Evolutionary conservation across 345 rosid species (phyloP).

Genomic region (Euphorbia pulcherrima): DNA sequence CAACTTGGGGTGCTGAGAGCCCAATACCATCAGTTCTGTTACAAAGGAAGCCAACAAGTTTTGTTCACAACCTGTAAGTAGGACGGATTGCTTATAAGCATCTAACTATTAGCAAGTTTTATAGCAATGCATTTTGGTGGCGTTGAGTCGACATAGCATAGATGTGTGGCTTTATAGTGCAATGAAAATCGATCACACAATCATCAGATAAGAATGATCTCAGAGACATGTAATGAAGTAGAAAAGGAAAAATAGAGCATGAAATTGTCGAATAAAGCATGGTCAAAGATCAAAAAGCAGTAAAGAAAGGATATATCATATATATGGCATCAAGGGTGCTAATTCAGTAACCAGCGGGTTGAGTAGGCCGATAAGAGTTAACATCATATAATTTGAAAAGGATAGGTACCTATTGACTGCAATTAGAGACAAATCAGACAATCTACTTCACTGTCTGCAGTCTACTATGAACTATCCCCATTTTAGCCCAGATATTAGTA

Average conservation of each 20-base stretch:
- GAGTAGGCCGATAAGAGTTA: background rate
- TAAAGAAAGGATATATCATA: background rate
- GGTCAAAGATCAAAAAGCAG: background rate
- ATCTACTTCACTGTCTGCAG: background rate
- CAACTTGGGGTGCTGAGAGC: conserved; percentile 96
- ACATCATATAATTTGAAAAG: background rate
- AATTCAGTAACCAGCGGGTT: background rate
- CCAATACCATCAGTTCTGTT: conserved; percentile 92
- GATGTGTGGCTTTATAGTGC: background rate
- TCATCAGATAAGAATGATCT: background rate
- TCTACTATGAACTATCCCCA: background rate
- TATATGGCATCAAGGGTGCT: background rate
- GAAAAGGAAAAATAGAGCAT: background rate
- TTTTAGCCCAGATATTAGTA: too few relatives aligned
- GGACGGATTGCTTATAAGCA: conserved; percentile 11
- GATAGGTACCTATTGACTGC: background rate
- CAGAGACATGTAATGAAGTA: background rate
- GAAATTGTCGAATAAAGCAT: background rate
- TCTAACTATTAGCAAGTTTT: conserved; percentile 6
- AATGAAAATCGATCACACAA: background rate
- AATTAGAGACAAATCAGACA: background rate
- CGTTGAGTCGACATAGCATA: background rate
- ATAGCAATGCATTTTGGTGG: background rate
- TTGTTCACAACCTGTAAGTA: conserved; percentile 25
- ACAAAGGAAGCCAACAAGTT: conserved; percentile 39